Percentiles rank a stretch among this genome's conserved stretches.
Conservation (phyloP, 805 yeast species). For the Wickerhamiella sergipiensis region DNA sequence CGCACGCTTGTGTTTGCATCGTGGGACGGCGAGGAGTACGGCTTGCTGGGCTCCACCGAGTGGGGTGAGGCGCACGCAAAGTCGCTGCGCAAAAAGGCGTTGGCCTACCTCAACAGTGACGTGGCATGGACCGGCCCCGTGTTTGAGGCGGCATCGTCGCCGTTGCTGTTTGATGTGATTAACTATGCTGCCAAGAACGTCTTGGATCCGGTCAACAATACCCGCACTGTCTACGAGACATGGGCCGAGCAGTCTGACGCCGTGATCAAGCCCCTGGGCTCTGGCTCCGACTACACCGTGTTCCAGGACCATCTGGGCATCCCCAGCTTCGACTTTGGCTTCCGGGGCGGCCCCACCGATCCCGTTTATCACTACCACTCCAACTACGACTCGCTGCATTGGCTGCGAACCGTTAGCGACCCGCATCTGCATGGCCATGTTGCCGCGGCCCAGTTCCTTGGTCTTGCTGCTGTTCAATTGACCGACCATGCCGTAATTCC, state of each 20-base stretch:
- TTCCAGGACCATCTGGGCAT: conserved; percentile 31
- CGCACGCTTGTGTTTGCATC: conserved; percentile 57
- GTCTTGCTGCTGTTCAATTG: conserved; percentile 35
- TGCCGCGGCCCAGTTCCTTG: conserved; percentile 39
- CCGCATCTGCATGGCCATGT: conserved; percentile 49
- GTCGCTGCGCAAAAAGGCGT: conserved; percentile 34
- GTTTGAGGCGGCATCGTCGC: conserved; percentile 43
- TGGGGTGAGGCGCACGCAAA: conserved; percentile 50
- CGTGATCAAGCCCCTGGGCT: conserved; percentile 39
- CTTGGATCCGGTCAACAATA: conserved; percentile 30
- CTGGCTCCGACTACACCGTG: conserved; percentile 52
- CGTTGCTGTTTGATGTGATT: conserved; percentile 38
- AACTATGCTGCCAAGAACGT: conserved; percentile 33
- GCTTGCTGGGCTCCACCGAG: conserved; percentile 64
- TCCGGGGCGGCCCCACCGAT: conserved; percentile 31
- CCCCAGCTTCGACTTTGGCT: conserved; percentile 43
- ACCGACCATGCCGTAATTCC: conserved; percentile 35
- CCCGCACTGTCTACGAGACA: conserved; percentile 22
- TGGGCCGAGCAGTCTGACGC: conserved; percentile 23
- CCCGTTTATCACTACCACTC: conserved; percentile 67
- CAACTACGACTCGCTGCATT: conserved; percentile 54
- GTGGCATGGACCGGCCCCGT: conserved; percentile 45
- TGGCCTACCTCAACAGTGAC: conserved; percentile 61
- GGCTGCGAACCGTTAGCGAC: conserved; percentile 56
- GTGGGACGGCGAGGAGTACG: conserved; percentile 76